phyloP scores from a whole-genome alignment of 2,329 filamentous ascomycete species.

The Arachnomyces sp. region DNA sequence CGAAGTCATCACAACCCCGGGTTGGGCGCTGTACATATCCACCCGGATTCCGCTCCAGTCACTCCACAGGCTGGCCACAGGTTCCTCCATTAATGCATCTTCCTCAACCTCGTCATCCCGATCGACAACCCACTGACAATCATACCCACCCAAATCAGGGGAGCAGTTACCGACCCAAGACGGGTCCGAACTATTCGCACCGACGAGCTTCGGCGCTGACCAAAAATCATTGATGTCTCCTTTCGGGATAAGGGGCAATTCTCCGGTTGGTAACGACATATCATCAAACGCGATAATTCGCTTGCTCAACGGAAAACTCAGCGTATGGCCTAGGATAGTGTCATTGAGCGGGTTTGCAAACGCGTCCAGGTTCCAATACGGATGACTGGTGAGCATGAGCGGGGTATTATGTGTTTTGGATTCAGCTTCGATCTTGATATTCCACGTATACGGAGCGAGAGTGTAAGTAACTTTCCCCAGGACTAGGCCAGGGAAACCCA shows the following conservation, averaged over 20 bases:
- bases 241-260: neutral
- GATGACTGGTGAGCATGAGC: conserved; percentile 70
- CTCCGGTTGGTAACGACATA: conserved; percentile 41
- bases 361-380: conserved; percentile 78
- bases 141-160: no score
- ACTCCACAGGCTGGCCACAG: no score
- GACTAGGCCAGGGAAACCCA: conserved; percentile 74
- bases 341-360: conserved; percentile 66
- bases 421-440: conserved; percentile 64
- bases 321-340: conserved; percentile 61
- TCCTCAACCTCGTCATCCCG: no score
- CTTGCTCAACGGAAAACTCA: conserved; percentile 65
- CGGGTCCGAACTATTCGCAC: no score
- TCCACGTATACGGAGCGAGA: conserved; percentile 58
- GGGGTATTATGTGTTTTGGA: conserved; percentile 68
- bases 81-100: no score
- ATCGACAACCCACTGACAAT: no score
- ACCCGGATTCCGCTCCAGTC: no score
- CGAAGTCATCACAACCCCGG: no score
- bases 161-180: no score
- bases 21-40: no score
- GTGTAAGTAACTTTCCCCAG: conserved; percentile 68
- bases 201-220: no score
- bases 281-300: conserved; percentile 60
- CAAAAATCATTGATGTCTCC: no score